phyloP scores from a whole-genome alignment of 257 asterid genomes.

The Solanum lignicaule region DNA sequence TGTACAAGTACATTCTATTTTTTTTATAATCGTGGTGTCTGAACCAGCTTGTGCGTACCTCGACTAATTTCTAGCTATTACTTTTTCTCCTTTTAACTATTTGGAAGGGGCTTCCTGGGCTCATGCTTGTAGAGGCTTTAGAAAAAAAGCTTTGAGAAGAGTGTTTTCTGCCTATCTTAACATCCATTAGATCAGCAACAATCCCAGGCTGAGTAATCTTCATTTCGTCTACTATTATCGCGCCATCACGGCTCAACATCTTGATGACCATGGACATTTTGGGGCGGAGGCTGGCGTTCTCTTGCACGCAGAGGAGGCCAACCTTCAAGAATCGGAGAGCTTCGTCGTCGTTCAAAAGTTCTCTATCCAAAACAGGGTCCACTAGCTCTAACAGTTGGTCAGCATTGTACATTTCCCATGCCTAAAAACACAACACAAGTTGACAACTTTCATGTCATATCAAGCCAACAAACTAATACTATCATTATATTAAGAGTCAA shows the following conservation, averaged over 20 bases:
- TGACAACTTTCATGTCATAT: neutral
- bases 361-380: conserved; percentile 44
- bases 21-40: neutral
- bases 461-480: neutral
- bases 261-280: conserved; percentile 46
- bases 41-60: neutral
- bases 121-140: conserved; percentile 28
- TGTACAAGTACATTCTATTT: neutral
- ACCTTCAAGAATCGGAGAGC: conserved; percentile 41
- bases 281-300: conserved; percentile 49
- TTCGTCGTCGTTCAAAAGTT: conserved; percentile 30
- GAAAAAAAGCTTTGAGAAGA: conserved; percentile 34
- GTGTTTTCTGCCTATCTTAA: conserved; percentile 30
- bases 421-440: conserved; percentile 29
- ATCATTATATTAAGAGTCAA: neutral
- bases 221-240: neutral
- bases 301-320: conserved; percentile 75
- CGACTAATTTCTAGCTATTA: neutral
- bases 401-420: conserved; percentile 52
- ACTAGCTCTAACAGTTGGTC: conserved; percentile 26
- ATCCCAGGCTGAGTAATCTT: conserved; percentile 49
- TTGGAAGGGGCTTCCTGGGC: conserved; percentile 18
- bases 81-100: neutral
- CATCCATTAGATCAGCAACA: conserved; percentile 55
- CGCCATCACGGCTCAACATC: conserved; percentile 49